Evolutionary conservation across 148 eudicot genomes (phyloP).

Genomic region (Cornus controversa): DNA sequence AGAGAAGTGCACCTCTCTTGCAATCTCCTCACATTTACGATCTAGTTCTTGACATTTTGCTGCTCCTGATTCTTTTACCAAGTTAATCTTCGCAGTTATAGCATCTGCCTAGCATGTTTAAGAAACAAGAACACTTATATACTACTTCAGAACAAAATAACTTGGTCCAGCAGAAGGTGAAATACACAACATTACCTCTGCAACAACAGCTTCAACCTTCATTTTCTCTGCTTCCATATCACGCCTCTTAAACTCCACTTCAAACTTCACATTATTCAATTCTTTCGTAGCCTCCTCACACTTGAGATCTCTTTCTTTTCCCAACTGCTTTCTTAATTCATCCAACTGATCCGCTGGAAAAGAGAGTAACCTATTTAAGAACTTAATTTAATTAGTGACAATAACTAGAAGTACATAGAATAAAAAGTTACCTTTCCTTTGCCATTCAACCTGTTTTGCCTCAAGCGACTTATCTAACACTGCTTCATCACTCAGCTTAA

Average conservation of each 20-base stretch:
- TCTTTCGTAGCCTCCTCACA: constrained; percentile 53
- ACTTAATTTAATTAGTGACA: not conserved
- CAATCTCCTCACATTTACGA: constrained; percentile 56
- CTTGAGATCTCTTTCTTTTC: constrained; percentile 55
- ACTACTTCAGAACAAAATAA: constrained; percentile 6
- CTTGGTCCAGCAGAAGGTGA: not conserved
- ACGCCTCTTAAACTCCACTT: constrained; percentile 58
- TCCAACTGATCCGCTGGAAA: constrained; percentile 59
- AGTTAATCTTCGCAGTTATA: constrained; percentile 36
- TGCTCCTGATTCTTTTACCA: constrained; percentile 49
- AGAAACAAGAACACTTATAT: constrained; percentile 5
- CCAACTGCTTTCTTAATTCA: constrained; percentile 57
- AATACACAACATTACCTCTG: constrained; percentile 47
- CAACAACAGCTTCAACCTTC: constrained; percentile 54
- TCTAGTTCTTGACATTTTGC: constrained; percentile 53
- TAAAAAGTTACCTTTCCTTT: constrained; percentile 63
- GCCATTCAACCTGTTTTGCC: constrained; percentile 65
- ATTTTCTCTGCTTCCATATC: constrained; percentile 51
- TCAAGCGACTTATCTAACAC: constrained; percentile 69
- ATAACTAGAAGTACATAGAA: constrained; percentile 11
- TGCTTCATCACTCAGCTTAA: constrained; percentile 68
- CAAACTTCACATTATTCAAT: constrained; percentile 57
- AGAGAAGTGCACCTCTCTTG: constrained; percentile 45
- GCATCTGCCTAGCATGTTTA: constrained; percentile 45
- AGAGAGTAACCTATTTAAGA: constrained; percentile 8